These are phyloP conservation scores for Colletotrichum incanum DNA, from an alignment of 2,329 filamentous ascomycete species.

Conservation along the genomic window DNA sequence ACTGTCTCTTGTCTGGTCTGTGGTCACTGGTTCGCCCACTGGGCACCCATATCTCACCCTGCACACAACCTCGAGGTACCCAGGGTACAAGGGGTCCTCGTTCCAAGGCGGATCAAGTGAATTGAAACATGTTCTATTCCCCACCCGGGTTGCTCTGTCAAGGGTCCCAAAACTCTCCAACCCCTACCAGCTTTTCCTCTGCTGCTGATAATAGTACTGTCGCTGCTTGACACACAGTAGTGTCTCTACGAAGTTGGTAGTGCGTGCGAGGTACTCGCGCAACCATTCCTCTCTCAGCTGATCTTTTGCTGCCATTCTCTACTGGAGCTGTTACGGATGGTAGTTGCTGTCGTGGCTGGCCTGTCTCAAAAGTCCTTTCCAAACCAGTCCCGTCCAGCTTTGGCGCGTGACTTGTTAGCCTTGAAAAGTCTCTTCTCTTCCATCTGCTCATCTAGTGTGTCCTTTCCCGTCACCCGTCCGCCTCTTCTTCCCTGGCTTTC, in stretches of 20 bases:
- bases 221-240: constrained; percentile 9
- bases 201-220: constrained; percentile 8
- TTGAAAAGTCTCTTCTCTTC: constrained; percentile 28
- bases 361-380: constrained; percentile 36
- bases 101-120: constrained; percentile 28
- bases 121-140: constrained; percentile 41
- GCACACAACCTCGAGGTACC: constrained; percentile 7
- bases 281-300: not conserved
- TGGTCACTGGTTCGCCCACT: not conserved
- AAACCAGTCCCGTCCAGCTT: constrained; percentile 16
- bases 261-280: constrained; percentile 7
- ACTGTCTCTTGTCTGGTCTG: not conserved
- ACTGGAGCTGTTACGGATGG: constrained; percentile 19
- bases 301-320: constrained; percentile 12
- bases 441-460: constrained; percentile 10
- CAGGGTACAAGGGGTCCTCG: constrained; percentile 17
- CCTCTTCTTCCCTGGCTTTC: constrained; percentile 4
- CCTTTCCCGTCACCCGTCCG: constrained; percentile 2
- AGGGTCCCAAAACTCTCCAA: constrained; percentile 32
- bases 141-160: constrained; percentile 29
- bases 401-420: constrained; percentile 28
- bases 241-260: constrained; percentile 5
- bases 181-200: constrained; percentile 4
- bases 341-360: constrained; percentile 16
- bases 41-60: not conserved